Conservation (phyloP, 2,329 filamentous ascomycete species). For the Ceratocystis destructans region DNA sequence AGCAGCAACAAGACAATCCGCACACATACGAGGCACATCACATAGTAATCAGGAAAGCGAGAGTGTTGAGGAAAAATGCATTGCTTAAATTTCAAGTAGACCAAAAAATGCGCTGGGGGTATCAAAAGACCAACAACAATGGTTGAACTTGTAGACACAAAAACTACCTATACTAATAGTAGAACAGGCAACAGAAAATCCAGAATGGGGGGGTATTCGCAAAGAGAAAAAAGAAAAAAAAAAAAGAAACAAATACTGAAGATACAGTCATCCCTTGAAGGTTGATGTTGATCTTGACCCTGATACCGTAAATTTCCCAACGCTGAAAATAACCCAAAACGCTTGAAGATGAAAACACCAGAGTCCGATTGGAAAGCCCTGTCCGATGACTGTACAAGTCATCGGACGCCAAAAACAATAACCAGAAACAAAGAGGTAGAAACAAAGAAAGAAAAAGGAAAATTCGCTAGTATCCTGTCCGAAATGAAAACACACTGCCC, state of each 20-base stretch:
- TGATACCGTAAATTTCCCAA: slow-evolving; percentile 8
- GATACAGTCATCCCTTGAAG: not conserved
- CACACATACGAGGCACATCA: not conserved
- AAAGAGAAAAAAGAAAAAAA: not conserved
- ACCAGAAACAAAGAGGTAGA: not conserved
- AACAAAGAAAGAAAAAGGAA: not conserved
- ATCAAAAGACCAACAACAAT: slow-evolving; percentile 2
- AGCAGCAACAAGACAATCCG: not conserved
- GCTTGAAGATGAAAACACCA: slow-evolving; percentile 10
- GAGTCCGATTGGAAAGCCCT: not conserved
- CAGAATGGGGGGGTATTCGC: slow-evolving; percentile 8
- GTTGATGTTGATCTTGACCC: not conserved
- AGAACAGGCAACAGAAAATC: not conserved
- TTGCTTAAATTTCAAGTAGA: slow-evolving; percentile 14
- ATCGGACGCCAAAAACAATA: slow-evolving; percentile 1
- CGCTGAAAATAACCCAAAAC: slow-evolving; percentile 1
- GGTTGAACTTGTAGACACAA: slow-evolving; percentile 10
- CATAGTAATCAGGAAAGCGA: not conserved
- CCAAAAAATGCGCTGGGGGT: slow-evolving; percentile 9
- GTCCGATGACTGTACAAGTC: not conserved
- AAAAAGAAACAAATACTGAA: slow-evolving; percentile 6
- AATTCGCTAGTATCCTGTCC: slow-evolving; percentile 4
- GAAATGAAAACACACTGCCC: slow-evolving; percentile 7
- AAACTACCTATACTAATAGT: slow-evolving; percentile 9
- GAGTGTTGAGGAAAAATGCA: slow-evolving; percentile 4